Evolutionary conservation across 116 monocot genomes (phyloP).

Genomic region (Posidonia oceanica): DNA sequence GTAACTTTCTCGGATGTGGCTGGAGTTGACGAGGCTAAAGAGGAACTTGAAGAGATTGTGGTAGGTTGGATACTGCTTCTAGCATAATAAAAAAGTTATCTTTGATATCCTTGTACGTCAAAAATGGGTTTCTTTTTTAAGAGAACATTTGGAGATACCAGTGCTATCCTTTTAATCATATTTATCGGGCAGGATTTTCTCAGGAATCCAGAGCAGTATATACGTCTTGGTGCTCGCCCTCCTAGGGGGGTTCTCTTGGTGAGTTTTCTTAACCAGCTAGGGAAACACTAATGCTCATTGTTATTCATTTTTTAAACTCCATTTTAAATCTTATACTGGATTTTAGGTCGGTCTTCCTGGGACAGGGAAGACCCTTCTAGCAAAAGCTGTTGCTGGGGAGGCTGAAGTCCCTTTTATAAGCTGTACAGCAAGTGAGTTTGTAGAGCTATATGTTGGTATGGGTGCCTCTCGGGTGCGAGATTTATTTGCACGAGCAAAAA

Average conservation of each 20-base stretch:
- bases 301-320: background rate
- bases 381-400: slow-evolving; percentile 99
- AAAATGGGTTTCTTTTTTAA: background rate
- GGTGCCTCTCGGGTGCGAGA: slow-evolving; percentile 96
- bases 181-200: slow-evolving; percentile 75
- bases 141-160: background rate
- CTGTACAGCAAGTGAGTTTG: slow-evolving; percentile 99
- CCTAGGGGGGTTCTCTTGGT: slow-evolving; percentile 96
- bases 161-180: background rate
- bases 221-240: slow-evolving; percentile 95
- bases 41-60: slow-evolving; percentile 99
- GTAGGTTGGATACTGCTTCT: slow-evolving; percentile 24
- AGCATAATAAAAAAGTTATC: too few relatives aligned
- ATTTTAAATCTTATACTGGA: background rate
- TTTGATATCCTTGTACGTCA: background rate
- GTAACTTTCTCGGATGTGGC: slow-evolving; percentile 97
- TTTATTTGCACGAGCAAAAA: slow-evolving; percentile 97
- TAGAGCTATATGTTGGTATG: slow-evolving; percentile 98
- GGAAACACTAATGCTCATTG: background rate
- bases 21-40: slow-evolving; percentile 99
- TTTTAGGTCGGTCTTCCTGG: slow-evolving; percentile 96
- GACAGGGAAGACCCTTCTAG: slow-evolving; percentile 96
- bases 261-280: slow-evolving; percentile 9
- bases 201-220: slow-evolving; percentile 87
- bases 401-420: slow-evolving; percentile 99